Base-by-base conservation (phyloP, 306 rosid genomes). In the Vachellia pachyceras region DNA sequence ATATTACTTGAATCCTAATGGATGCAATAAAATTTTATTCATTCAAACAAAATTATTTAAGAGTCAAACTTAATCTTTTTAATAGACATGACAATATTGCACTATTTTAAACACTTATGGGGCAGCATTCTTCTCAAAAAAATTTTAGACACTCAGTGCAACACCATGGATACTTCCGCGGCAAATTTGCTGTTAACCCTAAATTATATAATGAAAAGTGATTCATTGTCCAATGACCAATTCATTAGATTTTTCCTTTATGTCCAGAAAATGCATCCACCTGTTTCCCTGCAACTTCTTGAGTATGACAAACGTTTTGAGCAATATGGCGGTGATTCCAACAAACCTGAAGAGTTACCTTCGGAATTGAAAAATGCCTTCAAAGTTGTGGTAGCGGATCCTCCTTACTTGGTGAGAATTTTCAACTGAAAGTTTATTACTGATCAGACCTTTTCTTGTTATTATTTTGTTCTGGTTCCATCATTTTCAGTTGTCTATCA, bases 341-440 rank as follows among this genome's bases (percentile, higher is more conserved):
- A 95, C 83, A 89, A 83, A 75, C 98, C 97, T 2, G 90, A 84
- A 58, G 94, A 91, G 6, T 79, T 95, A 84, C 97, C 97, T 8
- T 74, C 82, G 78, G 97, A 84, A 41, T 86, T 92, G 79, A 92
- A 89, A 79, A 87, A 84, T 82, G 85, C 83, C 65, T 95, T 52
- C 77, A 85, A 79, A 75, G 80, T 95, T 79, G 87, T 95, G 3
- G 84, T 92, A 75, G 98, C 94, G 0, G 98, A 95, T 73, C 98
- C 97, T 88, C 98, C 98, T 78, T 95, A 95, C 78, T 80, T 95
- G 97, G 98, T 95, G 78, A 92, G 95, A 73, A 46, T 73, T 72
- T 67, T 23, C 50, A 80, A 52, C 75, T 54, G 35, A 69, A 77
- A 50, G 42, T 52, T 80, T 78, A 63, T 52, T 44, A 25, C 35